Percentiles rank a stretch among this genome's conserved stretches.
phyloP scores from a whole-genome alignment of 805 yeast species.

The Phaffomyces opuntiae region DNA sequence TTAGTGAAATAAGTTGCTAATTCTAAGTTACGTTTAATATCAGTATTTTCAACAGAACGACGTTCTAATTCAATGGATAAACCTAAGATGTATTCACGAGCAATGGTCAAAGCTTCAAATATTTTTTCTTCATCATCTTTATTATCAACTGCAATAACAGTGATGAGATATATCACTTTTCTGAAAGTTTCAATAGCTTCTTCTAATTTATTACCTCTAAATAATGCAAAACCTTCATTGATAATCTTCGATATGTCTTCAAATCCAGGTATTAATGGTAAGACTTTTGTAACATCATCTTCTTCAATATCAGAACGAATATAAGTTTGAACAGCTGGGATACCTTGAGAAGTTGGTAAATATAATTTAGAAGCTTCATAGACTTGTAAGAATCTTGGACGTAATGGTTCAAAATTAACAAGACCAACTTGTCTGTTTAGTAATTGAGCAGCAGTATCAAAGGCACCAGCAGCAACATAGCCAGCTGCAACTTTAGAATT shows the following conservation, averaged over 20 bases:
- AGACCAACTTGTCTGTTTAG: constrained; percentile 86
- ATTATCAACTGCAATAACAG: constrained; percentile 62
- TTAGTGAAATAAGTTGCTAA: constrained; percentile 93
- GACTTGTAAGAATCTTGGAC: constrained; percentile 74
- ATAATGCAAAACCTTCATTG: constrained; percentile 71
- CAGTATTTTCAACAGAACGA: constrained; percentile 66
- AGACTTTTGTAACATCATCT: constrained; percentile 36
- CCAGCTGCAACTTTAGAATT: constrained; percentile 88
- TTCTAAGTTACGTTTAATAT: constrained; percentile 81
- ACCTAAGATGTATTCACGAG: constrained; percentile 90
- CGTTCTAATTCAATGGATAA: constrained; percentile 86
- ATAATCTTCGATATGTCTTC: constrained; percentile 53
- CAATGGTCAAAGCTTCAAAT: constrained; percentile 57
- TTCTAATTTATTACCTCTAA: constrained; percentile 77
- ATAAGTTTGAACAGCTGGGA: constrained; percentile 62
- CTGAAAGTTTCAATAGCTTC: constrained; percentile 79
- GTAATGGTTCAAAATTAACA: constrained; percentile 79
- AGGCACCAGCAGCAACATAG: constrained; percentile 92
- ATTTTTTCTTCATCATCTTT: constrained; percentile 76
- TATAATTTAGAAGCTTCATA: constrained; percentile 75
- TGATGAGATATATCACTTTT: constrained; percentile 65
- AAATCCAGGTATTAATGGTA: constrained; percentile 73
- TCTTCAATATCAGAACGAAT: constrained; percentile 59
- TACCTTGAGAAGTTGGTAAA: constrained; percentile 61
- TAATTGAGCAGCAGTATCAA: constrained; percentile 91